Percentiles rank a stretch among this genome's conserved stretches.
Evolutionary conservation across 2,329 filamentous ascomycete genomes (phyloP).

Genomic region (Ophiocordyceps camponoti-leonardi): DNA sequence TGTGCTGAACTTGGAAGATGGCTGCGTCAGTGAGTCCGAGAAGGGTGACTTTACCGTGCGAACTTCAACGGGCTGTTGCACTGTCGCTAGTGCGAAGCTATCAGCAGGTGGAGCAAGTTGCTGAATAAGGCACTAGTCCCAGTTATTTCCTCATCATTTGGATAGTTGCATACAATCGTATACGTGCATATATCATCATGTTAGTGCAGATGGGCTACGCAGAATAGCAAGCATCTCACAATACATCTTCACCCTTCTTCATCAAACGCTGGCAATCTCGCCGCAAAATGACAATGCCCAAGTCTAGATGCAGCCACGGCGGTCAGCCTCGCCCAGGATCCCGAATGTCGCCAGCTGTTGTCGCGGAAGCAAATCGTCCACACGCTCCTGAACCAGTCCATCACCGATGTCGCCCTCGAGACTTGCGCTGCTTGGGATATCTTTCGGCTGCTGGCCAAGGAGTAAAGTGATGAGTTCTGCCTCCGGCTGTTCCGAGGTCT

Average conservation of each 20-base stretch:
- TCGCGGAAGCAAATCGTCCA: constrained; percentile 49
- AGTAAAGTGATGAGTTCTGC: constrained; percentile 51
- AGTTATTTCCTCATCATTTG: too few species aligned
- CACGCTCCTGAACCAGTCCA: constrained; percentile 43
- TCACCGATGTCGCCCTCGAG: constrained; percentile 45
- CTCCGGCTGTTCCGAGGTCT: constrained; percentile 46
- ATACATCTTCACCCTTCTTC: not conserved
- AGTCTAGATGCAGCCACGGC: constrained; percentile 36
- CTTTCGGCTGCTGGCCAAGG: constrained; percentile 39
- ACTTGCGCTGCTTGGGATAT: constrained; percentile 52
- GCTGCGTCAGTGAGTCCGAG: too few species aligned
- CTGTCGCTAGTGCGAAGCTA: too few species aligned
- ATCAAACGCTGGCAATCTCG: not conserved
- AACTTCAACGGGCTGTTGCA: too few species aligned
- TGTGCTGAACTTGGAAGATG: too few species aligned
- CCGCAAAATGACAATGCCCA: constrained; percentile 28
- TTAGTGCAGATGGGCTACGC: too few species aligned
- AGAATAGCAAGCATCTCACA: too few species aligned
- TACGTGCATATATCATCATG: too few species aligned
- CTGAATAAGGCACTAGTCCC: too few species aligned
- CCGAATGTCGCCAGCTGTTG: constrained; percentile 45
- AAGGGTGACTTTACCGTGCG: too few species aligned
- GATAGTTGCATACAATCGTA: too few species aligned
- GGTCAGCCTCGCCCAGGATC: constrained; percentile 44
- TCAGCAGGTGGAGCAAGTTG: too few species aligned